These are phyloP conservation scores for Candida sp. DNA, from an alignment of 1,139 yeast genomes.

Conservation along the genomic window DNA sequence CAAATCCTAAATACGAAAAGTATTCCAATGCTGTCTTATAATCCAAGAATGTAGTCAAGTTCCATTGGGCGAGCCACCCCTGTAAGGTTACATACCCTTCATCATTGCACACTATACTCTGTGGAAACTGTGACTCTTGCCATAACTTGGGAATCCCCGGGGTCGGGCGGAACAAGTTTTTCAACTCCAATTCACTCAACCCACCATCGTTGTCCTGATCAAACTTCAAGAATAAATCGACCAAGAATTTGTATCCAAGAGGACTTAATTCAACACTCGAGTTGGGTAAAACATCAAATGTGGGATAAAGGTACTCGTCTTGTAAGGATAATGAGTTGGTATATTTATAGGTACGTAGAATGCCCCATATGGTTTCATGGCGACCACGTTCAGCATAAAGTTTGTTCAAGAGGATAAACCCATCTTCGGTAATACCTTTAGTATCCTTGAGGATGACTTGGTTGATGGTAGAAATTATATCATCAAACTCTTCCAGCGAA, in stretches of 20 bases:
- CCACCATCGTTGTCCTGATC: conserved; percentile 98
- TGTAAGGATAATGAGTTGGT: conserved; percentile 86
- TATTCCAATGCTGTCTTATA: conserved; percentile 83
- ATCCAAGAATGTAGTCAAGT: conserved; percentile 88
- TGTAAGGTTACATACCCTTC: conserved; percentile 87
- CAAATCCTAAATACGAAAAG: conserved; percentile 86
- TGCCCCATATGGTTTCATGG: conserved; percentile 97
- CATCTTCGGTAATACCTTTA: conserved; percentile 67
- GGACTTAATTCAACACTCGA: conserved; percentile 93
- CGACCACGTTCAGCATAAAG: conserved; percentile 87
- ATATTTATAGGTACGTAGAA: conserved; percentile 79
- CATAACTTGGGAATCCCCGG: conserved; percentile 90
- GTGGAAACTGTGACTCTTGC: conserved; percentile 83
- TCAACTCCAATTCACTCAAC: conserved; percentile 66
- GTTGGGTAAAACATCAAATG: conserved; percentile 68
- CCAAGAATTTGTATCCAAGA: conserved; percentile 87
- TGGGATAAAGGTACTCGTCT: conserved; percentile 75
- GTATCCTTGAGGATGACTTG: conserved; percentile 15
- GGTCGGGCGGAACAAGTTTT: conserved; percentile 73
- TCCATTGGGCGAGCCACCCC: conserved; percentile 99
- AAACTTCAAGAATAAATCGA: conserved; percentile 80
- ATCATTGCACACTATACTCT: conserved; percentile 84
- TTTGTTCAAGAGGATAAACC: conserved; percentile 73
- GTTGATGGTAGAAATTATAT: conserved; percentile 24
- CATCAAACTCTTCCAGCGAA: conserved; percentile 23